Percentiles rank a stretch among this genome's conserved stretches.
Evolutionary conservation across 2,329 filamentous ascomycete genomes (phyloP).

Genomic region (Zymoseptoria tritici): DNA sequence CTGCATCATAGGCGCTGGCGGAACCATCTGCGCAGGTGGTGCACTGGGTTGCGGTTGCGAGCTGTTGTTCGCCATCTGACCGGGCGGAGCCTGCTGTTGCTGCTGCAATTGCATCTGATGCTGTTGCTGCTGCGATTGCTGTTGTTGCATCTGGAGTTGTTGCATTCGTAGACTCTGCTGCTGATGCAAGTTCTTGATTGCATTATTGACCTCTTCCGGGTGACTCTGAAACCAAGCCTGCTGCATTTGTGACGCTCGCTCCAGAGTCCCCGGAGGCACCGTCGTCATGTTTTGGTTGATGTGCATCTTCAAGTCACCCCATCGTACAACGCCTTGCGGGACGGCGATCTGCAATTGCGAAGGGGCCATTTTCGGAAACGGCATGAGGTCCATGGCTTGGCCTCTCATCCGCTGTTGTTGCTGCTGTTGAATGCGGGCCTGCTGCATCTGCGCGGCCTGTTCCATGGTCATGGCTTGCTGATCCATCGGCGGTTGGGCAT

Average conservation of each 20-base stretch:
- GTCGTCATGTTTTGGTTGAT: slow-evolving; percentile 40
- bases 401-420: slow-evolving; percentile 8
- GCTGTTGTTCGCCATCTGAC: not conserved
- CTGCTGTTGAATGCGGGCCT: slow-evolving; percentile 11
- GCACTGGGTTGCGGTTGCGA: not conserved
- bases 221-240: slow-evolving; percentile 19
- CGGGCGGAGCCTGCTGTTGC: not conserved
- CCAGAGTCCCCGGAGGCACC: slow-evolving; percentile 34
- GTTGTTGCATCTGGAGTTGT: slow-evolving; percentile 34
- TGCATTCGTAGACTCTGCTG: slow-evolving; percentile 33
- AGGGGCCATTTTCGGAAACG: slow-evolving; percentile 12
- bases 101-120: slow-evolving; percentile 6
- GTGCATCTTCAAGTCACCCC: slow-evolving; percentile 52
- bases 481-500: slow-evolving; percentile 11
- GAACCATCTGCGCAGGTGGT: slow-evolving; percentile 33
- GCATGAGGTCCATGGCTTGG: slow-evolving; percentile 12
- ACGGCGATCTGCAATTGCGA: slow-evolving; percentile 22
- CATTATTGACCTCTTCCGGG: slow-evolving; percentile 17
- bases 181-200: slow-evolving; percentile 26
- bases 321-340: slow-evolving; percentile 47
- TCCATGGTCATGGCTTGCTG: slow-evolving; percentile 11
- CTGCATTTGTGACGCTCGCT: slow-evolving; percentile 31
- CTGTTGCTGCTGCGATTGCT: slow-evolving; percentile 17
- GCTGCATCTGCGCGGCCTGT: slow-evolving; percentile 6
- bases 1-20: slow-evolving; percentile 20